Evolutionary conservation across 768 basidiomycete genomes (phyloP).

Genomic region (Suillus ampliporus): DNA sequence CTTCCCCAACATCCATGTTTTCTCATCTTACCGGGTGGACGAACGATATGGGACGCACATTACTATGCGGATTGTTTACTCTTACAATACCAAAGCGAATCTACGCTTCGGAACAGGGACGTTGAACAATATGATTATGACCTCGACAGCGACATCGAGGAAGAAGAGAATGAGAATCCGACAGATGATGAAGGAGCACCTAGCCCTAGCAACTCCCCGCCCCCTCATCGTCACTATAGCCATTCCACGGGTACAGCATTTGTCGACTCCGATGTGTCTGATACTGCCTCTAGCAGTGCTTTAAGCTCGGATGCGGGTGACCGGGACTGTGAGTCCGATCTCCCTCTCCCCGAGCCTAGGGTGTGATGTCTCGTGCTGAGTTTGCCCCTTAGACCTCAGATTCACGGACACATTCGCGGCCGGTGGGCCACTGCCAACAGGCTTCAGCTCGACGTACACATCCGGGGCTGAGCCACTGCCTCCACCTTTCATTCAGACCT

Average conservation of each 20-base stretch:
- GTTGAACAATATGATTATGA: conserved; percentile 28
- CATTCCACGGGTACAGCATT: background rate
- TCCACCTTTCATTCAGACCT: conserved; percentile 27
- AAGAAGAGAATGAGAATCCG: conserved; percentile 23
- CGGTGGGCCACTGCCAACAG: conserved; percentile 9
- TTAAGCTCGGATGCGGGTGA: background rate
- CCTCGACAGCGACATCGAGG: conserved; percentile 34
- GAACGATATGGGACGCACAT: background rate
- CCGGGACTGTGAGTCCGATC: background rate
- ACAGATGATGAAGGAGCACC: background rate
- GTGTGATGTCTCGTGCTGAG: background rate
- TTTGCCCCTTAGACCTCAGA: background rate
- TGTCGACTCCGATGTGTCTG: background rate
- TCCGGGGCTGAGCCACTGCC: conserved; percentile 19
- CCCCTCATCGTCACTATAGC: background rate
- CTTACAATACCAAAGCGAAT: background rate
- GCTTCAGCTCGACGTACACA: too few species aligned
- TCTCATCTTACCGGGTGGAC: too few species aligned
- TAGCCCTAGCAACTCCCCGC: background rate
- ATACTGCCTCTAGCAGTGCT: background rate
- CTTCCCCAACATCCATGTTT: background rate
- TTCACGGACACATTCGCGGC: background rate
- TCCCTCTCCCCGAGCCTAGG: background rate
- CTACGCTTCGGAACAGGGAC: background rate
- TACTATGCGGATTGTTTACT: background rate